Evolutionary conservation across 768 basidiomycete genomes (phyloP), one percentile per base, ranked within the genome.

Genomic region (Nevesoporus exiguus): DNA sequence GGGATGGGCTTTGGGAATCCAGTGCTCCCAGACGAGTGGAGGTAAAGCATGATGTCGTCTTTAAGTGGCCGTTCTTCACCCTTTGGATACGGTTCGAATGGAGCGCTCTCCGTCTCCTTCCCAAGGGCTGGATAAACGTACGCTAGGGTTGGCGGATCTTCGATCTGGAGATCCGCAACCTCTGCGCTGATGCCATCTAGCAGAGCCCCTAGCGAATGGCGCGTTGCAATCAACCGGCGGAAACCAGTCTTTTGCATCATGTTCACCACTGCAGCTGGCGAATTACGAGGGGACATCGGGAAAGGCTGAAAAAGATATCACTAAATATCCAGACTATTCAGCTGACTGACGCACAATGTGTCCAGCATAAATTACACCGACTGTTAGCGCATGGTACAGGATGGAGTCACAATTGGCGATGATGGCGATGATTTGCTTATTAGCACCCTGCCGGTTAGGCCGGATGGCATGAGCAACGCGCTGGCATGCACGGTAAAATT

Each of bases 1-100:
- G 69, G 61, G 14, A 80, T 73, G 19, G 37, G 37, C 21, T 39
- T 39, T 8, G 37, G 37, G 37, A 39, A 39, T n/a, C 37, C 37
- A 10, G 11, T 77, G 47, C 77, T 79, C 17, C 78, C 78, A 3
- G 80, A 80, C 0, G 80, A 80, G 55, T 80, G 77, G 0, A 77
- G 61, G 46, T 76, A 80, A 7, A 74, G 29, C 36, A 68, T 45
- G 63, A 46, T 63, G 51, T 27, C 71, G 44, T 48, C 60, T 21
- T 43, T 57, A 56, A 24, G 15, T 0, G 62, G 49, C 3, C 37
- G 37, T 39, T 21, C 19, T 4, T 39, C n/a, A 1, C n/a, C 5
- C n/a, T 21, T 19, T 7, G 37, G 59, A 29, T 59, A 66, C 5
- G 55, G 41, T 1, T 55, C 37, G 27, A 61, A 56, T 0, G 54